Evolutionary conservation across 345 rosid species (phyloP).

Genomic region (Bruguiera gymnorhiza): DNA sequence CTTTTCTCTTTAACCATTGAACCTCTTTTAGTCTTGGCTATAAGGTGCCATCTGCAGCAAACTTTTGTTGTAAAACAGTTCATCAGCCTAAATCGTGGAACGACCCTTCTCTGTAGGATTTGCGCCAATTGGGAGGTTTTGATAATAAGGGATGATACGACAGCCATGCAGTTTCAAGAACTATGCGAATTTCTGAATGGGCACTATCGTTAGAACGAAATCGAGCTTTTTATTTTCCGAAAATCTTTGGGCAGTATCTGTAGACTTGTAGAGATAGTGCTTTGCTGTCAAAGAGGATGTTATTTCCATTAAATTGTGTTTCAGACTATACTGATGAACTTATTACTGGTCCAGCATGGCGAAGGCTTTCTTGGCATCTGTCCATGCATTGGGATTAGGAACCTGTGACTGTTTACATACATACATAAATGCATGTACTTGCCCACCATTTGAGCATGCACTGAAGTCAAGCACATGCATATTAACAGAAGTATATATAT

Average conservation of each 20-base stretch:
- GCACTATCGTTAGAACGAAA: slow-evolving; percentile 27
- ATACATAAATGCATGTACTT: neutral
- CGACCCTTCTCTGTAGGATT: slow-evolving; percentile 48
- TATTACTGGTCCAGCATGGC: slow-evolving; percentile 5
- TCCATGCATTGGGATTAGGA: slow-evolving; percentile 6
- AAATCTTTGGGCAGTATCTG: slow-evolving; percentile 12
- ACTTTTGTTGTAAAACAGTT: slow-evolving; percentile 30
- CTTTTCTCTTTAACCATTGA: slow-evolving; percentile 23
- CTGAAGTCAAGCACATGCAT: neutral
- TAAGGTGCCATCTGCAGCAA: slow-evolving; percentile 24
- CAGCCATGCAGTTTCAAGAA: slow-evolving; percentile 31
- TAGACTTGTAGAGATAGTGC: slow-evolving; percentile 13
- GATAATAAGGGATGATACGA: slow-evolving; percentile 29
- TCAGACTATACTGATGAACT: slow-evolving; percentile 2
- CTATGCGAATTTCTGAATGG: slow-evolving; percentile 25
- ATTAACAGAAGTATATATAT: neutral
- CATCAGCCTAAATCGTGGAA: slow-evolving; percentile 36
- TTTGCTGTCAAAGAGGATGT: slow-evolving; percentile 21
- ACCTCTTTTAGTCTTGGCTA: slow-evolving; percentile 31
- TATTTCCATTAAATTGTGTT: slow-evolving; percentile 26
- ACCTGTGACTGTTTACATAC: neutral
- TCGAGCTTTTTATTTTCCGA: slow-evolving; percentile 18
- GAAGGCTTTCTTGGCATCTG: neutral
- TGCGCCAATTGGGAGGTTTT: slow-evolving; percentile 30
- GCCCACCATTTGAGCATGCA: neutral